Percentiles rank a stretch among this genome's conserved stretches.
phyloP scores from a whole-genome alignment of 164 flowering plant species.

The Chloranthus sessilifolius region DNA sequence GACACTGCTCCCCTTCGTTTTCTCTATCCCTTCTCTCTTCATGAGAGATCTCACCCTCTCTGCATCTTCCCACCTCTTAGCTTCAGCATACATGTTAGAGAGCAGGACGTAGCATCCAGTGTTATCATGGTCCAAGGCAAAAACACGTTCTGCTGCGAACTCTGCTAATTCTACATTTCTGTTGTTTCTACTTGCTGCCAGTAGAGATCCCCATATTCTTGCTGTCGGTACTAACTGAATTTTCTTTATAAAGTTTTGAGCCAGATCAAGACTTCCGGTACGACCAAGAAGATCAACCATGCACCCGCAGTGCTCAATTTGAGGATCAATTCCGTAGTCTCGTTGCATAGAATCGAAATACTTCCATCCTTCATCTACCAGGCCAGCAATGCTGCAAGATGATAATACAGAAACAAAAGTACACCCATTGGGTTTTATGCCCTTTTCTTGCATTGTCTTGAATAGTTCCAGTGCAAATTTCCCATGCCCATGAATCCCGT shows the following conservation, averaged over 20 bases:
- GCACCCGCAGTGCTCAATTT: constrained; percentile 68
- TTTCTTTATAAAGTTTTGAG: constrained; percentile 35
- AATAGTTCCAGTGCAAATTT: constrained; percentile 32
- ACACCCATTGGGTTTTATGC: constrained; percentile 44
- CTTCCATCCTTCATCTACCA: constrained; percentile 56
- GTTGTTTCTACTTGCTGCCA: constrained; percentile 48
- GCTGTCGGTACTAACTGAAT: constrained; percentile 52
- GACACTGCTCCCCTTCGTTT: constrained; percentile 29
- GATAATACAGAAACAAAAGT: constrained; percentile 61
- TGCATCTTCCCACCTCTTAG: constrained; percentile 58
- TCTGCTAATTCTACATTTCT: constrained; percentile 48
- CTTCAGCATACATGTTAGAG: constrained; percentile 63
- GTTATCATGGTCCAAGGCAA: constrained; percentile 45
- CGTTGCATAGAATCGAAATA: constrained; percentile 45
- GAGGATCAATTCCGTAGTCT: constrained; percentile 42
- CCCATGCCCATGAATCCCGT: constrained; percentile 67
- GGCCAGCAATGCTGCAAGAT: constrained; percentile 59
- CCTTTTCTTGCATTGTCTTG: constrained; percentile 34
- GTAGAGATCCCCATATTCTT: constrained; percentile 71
- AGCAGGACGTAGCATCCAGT: constrained; percentile 66
- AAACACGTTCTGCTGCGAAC: constrained; percentile 34
- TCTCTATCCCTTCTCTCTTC: constrained; percentile 37
- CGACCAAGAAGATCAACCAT: constrained; percentile 71
- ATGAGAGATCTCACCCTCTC: constrained; percentile 37
- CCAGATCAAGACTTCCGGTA: constrained; percentile 33